Evolutionary conservation across 2,329 filamentous ascomycete genomes (phyloP).

Genomic region (Shiraia bambusicola): DNA sequence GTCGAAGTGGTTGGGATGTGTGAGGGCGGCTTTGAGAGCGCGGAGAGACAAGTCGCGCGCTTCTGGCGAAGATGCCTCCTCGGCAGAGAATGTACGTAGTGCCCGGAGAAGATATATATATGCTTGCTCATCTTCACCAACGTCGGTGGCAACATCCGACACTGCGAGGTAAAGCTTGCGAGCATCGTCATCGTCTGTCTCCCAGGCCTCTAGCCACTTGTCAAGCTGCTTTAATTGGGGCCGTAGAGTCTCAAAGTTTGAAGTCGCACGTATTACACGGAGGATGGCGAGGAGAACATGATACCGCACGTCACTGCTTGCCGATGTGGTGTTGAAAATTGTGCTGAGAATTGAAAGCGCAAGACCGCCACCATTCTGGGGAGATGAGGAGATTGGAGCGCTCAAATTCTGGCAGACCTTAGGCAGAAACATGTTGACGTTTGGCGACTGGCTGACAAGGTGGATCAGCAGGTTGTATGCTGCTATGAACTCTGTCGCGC

Average conservation of each 20-base stretch:
- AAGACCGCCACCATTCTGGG: conserved; percentile 79
- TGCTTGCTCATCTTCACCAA: conserved; percentile 73
- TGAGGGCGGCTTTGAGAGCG: conserved; percentile 67
- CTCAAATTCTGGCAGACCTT: conserved; percentile 83
- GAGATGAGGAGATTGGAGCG: conserved; percentile 82
- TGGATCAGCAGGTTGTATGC: conserved; percentile 97
- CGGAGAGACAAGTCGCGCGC: conserved; percentile 62
- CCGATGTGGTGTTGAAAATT: conserved; percentile 91
- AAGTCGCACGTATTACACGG: conserved; percentile 71
- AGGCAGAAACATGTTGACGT: conserved; percentile 82
- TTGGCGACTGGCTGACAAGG: conserved; percentile 82
- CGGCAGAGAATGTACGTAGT: conserved; percentile 70
- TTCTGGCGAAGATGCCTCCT: conserved; percentile 57
- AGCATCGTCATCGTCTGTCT: conserved; percentile 76
- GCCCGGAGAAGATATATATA: conserved; percentile 75
- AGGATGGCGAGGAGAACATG: conserved; percentile 90
- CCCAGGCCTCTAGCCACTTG: conserved; percentile 80
- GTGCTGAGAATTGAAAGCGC: conserved; percentile 90
- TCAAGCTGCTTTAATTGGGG: conserved; percentile 82
- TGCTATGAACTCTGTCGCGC: conserved; percentile 74
- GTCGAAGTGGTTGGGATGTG: conserved; percentile 67
- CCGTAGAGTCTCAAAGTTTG: conserved; percentile 75
- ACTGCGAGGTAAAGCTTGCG: conserved; percentile 83
- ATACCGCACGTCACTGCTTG: conserved; percentile 71
- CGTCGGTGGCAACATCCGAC: conserved; percentile 75